Evolutionary conservation across 805 yeast genomes (phyloP), one percentile per base, ranked within the genome.

Genomic region (Pichia occidentalis): DNA sequence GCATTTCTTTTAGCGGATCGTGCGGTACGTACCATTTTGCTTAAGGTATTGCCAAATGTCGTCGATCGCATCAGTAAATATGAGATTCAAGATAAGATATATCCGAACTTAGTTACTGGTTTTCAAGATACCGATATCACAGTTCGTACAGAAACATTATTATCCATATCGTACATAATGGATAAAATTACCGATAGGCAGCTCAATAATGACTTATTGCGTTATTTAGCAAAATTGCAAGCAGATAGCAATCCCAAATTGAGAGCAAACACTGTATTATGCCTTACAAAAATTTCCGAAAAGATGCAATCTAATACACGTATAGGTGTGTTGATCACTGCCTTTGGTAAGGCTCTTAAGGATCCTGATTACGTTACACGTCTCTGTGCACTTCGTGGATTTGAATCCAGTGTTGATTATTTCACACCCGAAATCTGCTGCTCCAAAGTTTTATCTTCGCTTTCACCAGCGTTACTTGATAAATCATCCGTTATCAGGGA

Each of bases 401-500:
- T 90, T 44, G 75, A 73, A 29, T 65, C 69, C 11, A 71, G 83
- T 12, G 63, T 80, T 18, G 80, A 77, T 6, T 73, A 69, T 29
- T 87, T 88, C 49, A 63, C 80, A 1, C 77, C 87, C 0, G 82
- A 75, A 12, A 80, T 85, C 30, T 80, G 86, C 39, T 84, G 95
- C 40, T 77, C 80, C 18, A 85, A 81, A 54, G 73, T 88, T 13
- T 61, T 92, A 38, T 90, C 95, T 0, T 85, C 86, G 3, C 72
- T 92, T 39, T 87, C 95, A 0, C 84, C 92, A 1, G 76, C 92
- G 2, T 63, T 90, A 39, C 69, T 90, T 53, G 97, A 92, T 57
- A 71, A 69, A 37, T 80, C 85, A 9, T 60, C 64, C 5, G 71
- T 73, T 37, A 88, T 90, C 3, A 68, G 97, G 42, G 59, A 59